Conservation (phyloP, 495 filamentous ascomycete species). For the Letharia lupina region DNA sequence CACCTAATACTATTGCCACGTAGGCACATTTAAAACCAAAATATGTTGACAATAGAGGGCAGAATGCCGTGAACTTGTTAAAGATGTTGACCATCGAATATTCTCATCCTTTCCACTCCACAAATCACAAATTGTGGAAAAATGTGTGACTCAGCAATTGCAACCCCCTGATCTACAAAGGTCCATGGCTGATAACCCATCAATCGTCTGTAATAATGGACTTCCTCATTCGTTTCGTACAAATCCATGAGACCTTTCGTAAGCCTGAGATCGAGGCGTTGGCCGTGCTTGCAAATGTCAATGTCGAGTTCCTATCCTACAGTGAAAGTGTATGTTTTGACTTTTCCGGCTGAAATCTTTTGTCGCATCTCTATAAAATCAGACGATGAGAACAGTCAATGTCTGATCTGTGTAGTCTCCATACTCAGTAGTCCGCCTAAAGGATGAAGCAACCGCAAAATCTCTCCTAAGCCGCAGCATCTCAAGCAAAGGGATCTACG, state of each 20-base stretch:
- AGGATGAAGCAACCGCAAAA: constrained; percentile 54
- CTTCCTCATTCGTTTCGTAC: constrained; percentile 84
- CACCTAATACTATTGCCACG: neutral
- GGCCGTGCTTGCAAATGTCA: constrained; percentile 56
- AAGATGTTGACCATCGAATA: too few relatives aligned
- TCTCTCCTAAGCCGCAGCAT: constrained; percentile 66
- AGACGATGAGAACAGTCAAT: neutral
- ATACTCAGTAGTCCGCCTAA: constrained; percentile 69
- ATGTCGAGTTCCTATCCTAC: constrained; percentile 66
- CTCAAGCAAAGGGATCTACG: constrained; percentile 70
- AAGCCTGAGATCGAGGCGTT: constrained; percentile 77
- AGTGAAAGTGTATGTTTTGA: constrained; percentile 53
- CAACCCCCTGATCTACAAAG: neutral
- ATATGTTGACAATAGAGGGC: neutral
- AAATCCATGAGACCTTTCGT: constrained; percentile 84
- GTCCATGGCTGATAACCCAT: neutral
- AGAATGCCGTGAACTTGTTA: neutral
- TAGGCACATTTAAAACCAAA: neutral
- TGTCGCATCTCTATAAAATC: neutral
- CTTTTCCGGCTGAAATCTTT: constrained; percentile 7
- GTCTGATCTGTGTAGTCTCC: constrained; percentile 54
- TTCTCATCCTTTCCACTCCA: too few relatives aligned
- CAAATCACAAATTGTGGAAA: neutral
- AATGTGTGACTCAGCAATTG: neutral
- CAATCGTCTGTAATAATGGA: constrained; percentile 41